Evolutionary conservation across 345 rosid genomes (phyloP).

Genomic region (Brassica juncea): DNA sequence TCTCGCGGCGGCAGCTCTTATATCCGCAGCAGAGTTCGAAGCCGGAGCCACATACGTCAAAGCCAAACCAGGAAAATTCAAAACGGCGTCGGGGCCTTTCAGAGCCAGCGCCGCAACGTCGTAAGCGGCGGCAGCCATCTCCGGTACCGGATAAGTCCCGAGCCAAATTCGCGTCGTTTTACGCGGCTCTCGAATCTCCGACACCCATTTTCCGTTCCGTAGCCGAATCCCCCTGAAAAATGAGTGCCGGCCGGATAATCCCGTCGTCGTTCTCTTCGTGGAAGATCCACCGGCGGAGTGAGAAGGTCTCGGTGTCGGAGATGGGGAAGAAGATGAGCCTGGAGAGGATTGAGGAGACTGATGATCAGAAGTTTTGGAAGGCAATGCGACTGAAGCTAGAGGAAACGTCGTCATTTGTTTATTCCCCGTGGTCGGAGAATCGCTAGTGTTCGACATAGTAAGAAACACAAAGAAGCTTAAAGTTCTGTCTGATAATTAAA

Average conservation of each 20-base stretch:
- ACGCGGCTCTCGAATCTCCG: constrained; percentile 80
- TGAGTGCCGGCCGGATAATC: constrained; percentile 46
- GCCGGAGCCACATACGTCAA: constrained; percentile 52
- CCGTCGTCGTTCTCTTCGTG: constrained; percentile 17
- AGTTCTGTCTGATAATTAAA: neutral
- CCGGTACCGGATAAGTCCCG: constrained; percentile 68
- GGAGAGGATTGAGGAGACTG: constrained; percentile 31
- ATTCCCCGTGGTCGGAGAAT: constrained; percentile 19
- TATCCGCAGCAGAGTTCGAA: constrained; percentile 54
- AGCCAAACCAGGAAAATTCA: constrained; percentile 58
- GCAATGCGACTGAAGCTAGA: constrained; percentile 27
- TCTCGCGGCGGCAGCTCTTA: constrained; percentile 56
- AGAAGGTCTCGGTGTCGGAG: constrained; percentile 24
- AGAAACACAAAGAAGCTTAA: constrained; percentile 7
- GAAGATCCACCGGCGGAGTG: constrained; percentile 19
- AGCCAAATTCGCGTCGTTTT: constrained; percentile 72
- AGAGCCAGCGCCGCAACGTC: constrained; percentile 77
- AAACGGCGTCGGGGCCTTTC: constrained; percentile 56
- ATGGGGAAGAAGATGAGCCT: constrained; percentile 28
- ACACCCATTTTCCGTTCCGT: constrained; percentile 80
- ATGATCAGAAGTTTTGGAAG: constrained; percentile 11
- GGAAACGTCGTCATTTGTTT: constrained; percentile 19
- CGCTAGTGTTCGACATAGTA: constrained; percentile 32
- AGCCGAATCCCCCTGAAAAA: constrained; percentile 57
- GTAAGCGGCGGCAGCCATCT: constrained; percentile 83